Percentiles rank a stretch among this genome's conserved stretches.
phyloP scores from a whole-genome alignment of 148 eudicot species.

The Rhododendron mucronatum region DNA sequence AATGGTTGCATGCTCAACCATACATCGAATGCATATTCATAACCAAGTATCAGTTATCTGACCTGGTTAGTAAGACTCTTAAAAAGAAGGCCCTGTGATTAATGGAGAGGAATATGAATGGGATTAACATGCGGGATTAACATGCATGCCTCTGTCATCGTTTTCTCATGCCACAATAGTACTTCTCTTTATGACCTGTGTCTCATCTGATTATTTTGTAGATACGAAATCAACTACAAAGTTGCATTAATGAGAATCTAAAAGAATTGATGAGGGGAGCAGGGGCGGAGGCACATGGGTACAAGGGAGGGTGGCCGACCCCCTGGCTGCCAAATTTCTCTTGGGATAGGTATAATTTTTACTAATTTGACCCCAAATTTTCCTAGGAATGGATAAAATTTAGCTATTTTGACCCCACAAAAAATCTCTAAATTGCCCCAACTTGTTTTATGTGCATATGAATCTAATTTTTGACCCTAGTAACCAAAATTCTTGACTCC shows the following conservation, averaged over 20 bases:
- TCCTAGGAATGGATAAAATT: no score
- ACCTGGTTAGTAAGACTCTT: neutral
- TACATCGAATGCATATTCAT: neutral
- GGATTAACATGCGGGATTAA: neutral
- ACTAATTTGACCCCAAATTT: no score
- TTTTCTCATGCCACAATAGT: neutral
- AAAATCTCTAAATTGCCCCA: no score
- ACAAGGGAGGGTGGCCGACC: no score
- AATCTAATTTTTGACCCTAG: no score
- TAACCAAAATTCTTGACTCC: no score
- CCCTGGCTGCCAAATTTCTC: no score
- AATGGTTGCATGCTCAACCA: neutral
- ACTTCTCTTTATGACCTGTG: neutral
- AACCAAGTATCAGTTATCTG: neutral
- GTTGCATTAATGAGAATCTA: neutral
- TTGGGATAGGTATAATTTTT: no score
- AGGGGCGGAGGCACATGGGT: no score
- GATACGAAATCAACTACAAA: neutral
- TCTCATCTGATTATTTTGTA: neutral
- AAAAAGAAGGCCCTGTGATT: neutral
- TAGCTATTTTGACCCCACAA: no score
- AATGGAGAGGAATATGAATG: neutral
- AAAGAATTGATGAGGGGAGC: neutral
- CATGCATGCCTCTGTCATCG: neutral
- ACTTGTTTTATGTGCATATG: no score